A percentile compares a stretch with the other conserved stretches of the same genome.
Conservation (phyloP, 257 asterid species). For the Solanum sitiens region DNA sequence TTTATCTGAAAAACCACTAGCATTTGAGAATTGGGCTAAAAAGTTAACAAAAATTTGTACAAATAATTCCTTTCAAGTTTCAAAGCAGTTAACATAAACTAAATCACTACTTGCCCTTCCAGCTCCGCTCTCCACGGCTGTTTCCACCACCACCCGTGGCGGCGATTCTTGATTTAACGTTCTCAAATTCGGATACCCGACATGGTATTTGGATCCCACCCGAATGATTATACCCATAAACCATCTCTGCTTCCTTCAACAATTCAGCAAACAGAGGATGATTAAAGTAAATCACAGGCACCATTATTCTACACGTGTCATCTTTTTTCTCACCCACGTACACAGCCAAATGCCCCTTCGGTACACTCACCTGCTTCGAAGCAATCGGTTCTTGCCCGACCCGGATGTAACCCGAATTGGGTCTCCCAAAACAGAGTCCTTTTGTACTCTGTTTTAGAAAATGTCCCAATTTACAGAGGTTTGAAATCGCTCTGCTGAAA, state of each 20-base stretch:
- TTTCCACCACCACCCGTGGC: constrained; percentile 21
- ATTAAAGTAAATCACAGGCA: constrained; percentile 53
- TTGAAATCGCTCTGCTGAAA: constrained; percentile 13
- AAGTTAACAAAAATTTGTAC: background rate
- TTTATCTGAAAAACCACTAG: background rate
- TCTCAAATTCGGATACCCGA: constrained; percentile 39
- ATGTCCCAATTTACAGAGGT: constrained; percentile 22
- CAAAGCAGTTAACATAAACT: background rate
- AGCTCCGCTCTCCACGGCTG: constrained; percentile 7
- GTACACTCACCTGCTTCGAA: constrained; percentile 9
- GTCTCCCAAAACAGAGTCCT: constrained; percentile 6
- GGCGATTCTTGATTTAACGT: constrained; percentile 43
- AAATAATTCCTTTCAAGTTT: background rate
- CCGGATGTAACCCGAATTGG: constrained; percentile 19
- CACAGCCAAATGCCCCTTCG: constrained; percentile 57
- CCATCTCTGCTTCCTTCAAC: constrained; percentile 40
- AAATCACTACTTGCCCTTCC: background rate
- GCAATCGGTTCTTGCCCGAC: constrained; percentile 15
- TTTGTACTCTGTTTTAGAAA: constrained; percentile 13
- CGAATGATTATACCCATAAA: constrained; percentile 43
- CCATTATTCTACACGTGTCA: constrained; percentile 43
- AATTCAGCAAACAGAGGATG: constrained; percentile 54
- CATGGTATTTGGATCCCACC: constrained; percentile 75
- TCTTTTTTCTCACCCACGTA: constrained; percentile 45
- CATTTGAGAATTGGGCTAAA: background rate